These are phyloP conservation scores for Mycogone perniciosa DNA, from an alignment of 2,329 filamentous ascomycete species.

Conservation along the genomic window DNA sequence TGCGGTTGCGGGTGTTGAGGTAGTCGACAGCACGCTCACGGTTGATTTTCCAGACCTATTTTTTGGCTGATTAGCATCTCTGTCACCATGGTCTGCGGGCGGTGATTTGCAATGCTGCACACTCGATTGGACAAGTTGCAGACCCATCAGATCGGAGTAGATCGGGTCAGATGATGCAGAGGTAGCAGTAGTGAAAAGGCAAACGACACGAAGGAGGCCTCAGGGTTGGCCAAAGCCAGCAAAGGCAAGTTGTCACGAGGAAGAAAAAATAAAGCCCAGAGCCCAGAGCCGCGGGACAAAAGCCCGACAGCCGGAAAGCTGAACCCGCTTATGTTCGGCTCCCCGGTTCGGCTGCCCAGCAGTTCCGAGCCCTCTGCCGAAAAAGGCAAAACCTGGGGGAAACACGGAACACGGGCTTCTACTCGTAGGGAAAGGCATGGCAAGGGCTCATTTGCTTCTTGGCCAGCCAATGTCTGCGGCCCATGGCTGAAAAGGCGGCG, in stretches of 20 bases:
- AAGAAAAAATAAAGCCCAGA: background rate
- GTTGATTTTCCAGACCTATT: slow-evolving; percentile 98
- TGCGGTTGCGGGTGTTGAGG: slow-evolving; percentile 96
- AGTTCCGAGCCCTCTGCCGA: too few relatives aligned
- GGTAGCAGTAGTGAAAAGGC: background rate
- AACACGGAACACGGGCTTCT: too few relatives aligned
- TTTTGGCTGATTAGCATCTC: slow-evolving; percentile 21
- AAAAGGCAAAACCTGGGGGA: too few relatives aligned
- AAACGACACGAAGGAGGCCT: background rate
- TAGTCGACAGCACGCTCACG: slow-evolving; percentile 98
- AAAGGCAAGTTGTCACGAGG: background rate
- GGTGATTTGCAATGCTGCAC: background rate
- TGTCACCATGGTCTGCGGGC: background rate
- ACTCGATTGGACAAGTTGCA: slow-evolving; percentile 1
- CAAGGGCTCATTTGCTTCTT: background rate
- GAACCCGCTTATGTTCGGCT: slow-evolving; percentile 12
- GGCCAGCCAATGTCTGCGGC: background rate
- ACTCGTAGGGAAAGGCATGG: background rate
- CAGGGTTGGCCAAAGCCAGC: background rate
- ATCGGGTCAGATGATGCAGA: slow-evolving; percentile 3
- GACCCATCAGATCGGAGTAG: slow-evolving; percentile 8
- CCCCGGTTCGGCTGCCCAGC: slow-evolving; percentile 1
- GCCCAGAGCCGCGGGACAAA: background rate
- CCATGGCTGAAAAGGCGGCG: background rate
- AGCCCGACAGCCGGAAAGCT: background rate